Evolutionary conservation across 2,329 filamentous ascomycete species (phyloP).

Genomic region (Xylaria arbuscula): DNA sequence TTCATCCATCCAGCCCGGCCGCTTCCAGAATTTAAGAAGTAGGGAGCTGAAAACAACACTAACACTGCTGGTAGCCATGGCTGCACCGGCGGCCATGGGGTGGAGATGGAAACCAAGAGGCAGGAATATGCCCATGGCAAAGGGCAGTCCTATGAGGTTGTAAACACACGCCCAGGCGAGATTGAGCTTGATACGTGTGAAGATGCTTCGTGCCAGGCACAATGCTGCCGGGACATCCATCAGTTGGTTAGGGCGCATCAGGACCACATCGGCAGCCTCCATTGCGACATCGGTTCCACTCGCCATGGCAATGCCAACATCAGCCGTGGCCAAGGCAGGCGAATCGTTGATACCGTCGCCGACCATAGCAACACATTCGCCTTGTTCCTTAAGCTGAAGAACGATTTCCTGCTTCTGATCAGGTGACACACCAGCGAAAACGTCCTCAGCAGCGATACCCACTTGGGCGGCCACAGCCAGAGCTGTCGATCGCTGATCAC

Average conservation of each 20-base stretch:
- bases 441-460: slow-evolving; percentile 79
- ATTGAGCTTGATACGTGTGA: slow-evolving; percentile 93
- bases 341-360: slow-evolving; percentile 99
- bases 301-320: slow-evolving; percentile 92
- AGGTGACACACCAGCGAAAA: slow-evolving; percentile 88
- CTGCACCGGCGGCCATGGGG: slow-evolving; percentile 92
- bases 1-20: slow-evolving; percentile 88
- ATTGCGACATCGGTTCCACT: slow-evolving; percentile 97
- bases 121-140: slow-evolving; percentile 96
- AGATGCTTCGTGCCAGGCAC: slow-evolving; percentile 84
- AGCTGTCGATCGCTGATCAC: slow-evolving; percentile 87
- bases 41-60: slow-evolving; percentile 88
- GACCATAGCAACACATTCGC: slow-evolving; percentile 92
- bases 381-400: slow-evolving; percentile 76
- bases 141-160: slow-evolving; percentile 89
- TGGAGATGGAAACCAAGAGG: slow-evolving; percentile 89
- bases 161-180: slow-evolving; percentile 93
- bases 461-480: slow-evolving; percentile 84
- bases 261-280: slow-evolving; percentile 94
- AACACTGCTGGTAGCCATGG: slow-evolving; percentile 92
- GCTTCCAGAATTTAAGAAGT: slow-evolving; percentile 85
- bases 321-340: slow-evolving; percentile 89
- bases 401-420: slow-evolving; percentile 92
- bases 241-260: slow-evolving; percentile 92
- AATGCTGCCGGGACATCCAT: slow-evolving; percentile 93